A percentile compares a stretch with the other conserved stretches of the same genome.
Conservation (phyloP, 140 eudicot species). For the Anethum foeniculum region DNA sequence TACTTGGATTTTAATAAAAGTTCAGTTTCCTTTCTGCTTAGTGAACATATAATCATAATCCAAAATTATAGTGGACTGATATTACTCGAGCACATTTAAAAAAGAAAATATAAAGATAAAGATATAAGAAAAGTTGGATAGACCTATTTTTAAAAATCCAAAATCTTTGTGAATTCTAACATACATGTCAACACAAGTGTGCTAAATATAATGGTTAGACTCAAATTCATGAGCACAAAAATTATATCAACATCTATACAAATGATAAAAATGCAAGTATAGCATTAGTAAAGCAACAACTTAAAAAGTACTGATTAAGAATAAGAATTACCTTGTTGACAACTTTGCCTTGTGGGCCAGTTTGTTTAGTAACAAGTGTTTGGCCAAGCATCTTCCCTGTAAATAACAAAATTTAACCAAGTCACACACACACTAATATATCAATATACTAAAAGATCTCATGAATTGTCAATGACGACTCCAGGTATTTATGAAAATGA, state of each 20-base stretch:
- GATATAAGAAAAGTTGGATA: neutral
- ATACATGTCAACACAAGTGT: neutral
- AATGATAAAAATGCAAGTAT: neutral
- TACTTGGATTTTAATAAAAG: too few relatives aligned
- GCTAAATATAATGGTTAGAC: neutral
- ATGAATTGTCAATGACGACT: neutral
- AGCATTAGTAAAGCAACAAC: neutral
- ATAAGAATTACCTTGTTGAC: conserved; percentile 67
- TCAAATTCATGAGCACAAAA: neutral
- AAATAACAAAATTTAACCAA: conserved; percentile 14
- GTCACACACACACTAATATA: neutral
- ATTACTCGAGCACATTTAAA: neutral
- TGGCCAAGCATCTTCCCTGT: conserved; percentile 96
- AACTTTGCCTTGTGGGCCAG: conserved; percentile 93
- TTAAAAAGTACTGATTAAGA: neutral
- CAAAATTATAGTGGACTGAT: neutral
- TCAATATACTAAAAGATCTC: neutral
- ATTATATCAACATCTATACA: neutral
- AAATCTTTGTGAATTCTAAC: neutral
- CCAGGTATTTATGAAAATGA: neutral
- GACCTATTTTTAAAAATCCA: neutral
- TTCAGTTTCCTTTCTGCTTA: too few relatives aligned
- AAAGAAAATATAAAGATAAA: neutral
- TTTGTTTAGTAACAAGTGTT: conserved; percentile 91
- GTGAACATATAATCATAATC: neutral